These are phyloP conservation scores for Xylariaceae sp. DNA, from an alignment of 2,329 filamentous ascomycete genomes.

Conservation along the genomic window DNA sequence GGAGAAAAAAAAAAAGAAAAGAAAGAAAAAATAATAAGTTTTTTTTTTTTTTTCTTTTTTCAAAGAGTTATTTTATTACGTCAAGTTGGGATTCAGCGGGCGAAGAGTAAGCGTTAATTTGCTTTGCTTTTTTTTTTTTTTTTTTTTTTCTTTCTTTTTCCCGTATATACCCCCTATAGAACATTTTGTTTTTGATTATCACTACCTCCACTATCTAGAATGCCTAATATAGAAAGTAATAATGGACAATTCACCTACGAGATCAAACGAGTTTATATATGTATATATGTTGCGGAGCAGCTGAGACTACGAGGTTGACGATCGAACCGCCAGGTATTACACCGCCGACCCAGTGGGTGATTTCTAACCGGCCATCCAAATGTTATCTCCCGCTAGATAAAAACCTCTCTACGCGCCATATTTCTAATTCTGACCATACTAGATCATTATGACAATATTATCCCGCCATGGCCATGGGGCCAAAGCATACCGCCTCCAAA, in stretches of 20 bases:
- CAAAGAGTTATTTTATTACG: too few relatives aligned
- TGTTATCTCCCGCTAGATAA: too few relatives aligned
- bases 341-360: not conserved
- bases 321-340: not conserved
- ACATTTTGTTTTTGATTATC: not conserved
- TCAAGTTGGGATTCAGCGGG: too few relatives aligned
- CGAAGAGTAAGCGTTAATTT: conserved; percentile 9
- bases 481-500: too few relatives aligned
- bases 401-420: too few relatives aligned
- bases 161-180: conserved; percentile 17
- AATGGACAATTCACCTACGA: conserved; percentile 1
- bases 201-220: not conserved
- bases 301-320: not conserved
- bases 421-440: too few relatives aligned
- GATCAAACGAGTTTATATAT: not conserved
- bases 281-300: not conserved
- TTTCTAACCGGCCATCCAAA: too few relatives aligned
- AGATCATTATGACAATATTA: too few relatives aligned
- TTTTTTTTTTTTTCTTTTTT: too few relatives aligned
- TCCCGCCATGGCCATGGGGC: too few relatives aligned
- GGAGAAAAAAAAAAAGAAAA: not conserved
- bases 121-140: not conserved
- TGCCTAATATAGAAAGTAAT: conserved; percentile 6
- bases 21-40: not conserved
- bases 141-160: too few relatives aligned